These are phyloP conservation scores for Yueomyces sp. DNA, from an alignment of 1,139 yeast species.

Conservation along the genomic window DNA sequence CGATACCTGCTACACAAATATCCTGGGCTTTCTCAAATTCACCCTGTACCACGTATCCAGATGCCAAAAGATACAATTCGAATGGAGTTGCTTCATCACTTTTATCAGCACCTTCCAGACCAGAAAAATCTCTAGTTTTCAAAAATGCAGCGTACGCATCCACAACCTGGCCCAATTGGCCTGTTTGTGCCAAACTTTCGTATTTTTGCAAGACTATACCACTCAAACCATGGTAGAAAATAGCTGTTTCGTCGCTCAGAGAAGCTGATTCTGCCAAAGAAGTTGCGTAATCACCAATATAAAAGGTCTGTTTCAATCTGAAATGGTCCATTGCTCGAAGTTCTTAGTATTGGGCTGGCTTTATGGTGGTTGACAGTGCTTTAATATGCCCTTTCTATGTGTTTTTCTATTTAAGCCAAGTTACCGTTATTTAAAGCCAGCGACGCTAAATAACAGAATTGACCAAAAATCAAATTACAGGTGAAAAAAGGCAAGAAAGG, in stretches of 20 bases:
- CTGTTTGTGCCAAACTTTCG: constrained; percentile 4
- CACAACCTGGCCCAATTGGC: constrained; percentile 11
- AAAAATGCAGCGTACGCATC: constrained; percentile 12
- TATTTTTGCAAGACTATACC: constrained; percentile 13
- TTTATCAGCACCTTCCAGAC: constrained; percentile 8
- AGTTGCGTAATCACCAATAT: constrained; percentile 19
- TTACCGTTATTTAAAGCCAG: no score
- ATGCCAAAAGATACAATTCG: constrained; percentile 16
- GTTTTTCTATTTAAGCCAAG: no score
- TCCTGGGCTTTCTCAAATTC: constrained; percentile 13
- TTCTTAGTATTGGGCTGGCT: no score
- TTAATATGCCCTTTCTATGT: no score
- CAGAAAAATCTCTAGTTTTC: constrained; percentile 8
- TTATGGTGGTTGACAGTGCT: no score
- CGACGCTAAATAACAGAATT: no score
- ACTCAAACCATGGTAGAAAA: constrained; percentile 18
- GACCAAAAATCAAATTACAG: no score
- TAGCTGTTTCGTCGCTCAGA: constrained; percentile 15
- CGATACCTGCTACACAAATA: constrained; percentile 18
- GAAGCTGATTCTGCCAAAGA: constrained; percentile 16
- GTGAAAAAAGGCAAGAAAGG: no score
- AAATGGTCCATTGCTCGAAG: constrained; percentile 17
- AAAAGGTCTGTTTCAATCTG: constrained; percentile 21
- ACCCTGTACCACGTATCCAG: constrained; percentile 18
- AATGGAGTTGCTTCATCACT: constrained; percentile 10